These are phyloP conservation scores for Byssothecium circinans DNA, from an alignment of 2,329 filamentous ascomycete genomes.

Conservation along the genomic window DNA sequence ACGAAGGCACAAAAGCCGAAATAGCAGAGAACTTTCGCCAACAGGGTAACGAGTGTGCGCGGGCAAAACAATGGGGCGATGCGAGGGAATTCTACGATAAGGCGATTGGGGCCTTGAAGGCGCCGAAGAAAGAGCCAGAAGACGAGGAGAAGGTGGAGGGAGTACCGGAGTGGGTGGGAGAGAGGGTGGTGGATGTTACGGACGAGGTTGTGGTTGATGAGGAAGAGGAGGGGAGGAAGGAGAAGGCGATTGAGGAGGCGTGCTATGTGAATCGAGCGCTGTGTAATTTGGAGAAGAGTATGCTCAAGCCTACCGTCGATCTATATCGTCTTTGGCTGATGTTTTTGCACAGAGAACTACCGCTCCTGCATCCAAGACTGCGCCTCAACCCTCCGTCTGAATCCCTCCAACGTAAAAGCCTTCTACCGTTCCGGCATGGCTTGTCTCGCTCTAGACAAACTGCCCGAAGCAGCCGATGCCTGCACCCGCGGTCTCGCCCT, in stretches of 20 bases:
- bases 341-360: constrained; percentile 68
- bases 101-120: constrained; percentile 71
- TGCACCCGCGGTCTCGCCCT: constrained; percentile 72
- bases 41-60: constrained; percentile 88
- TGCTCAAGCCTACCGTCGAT: constrained; percentile 18
- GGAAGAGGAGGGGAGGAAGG: constrained; percentile 62
- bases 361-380: constrained; percentile 85
- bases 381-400: constrained; percentile 74
- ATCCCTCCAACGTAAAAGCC: constrained; percentile 82
- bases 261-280: constrained; percentile 86
- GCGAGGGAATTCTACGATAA: constrained; percentile 91
- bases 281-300: constrained; percentile 81
- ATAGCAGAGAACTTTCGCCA: constrained; percentile 84
- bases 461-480: constrained; percentile 78
- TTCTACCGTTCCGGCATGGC: constrained; percentile 83
- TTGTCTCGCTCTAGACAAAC: constrained; percentile 74
- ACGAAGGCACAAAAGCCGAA: constrained; percentile 87
- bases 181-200: neutral
- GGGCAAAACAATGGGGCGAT: constrained; percentile 71
- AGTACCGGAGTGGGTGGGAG: constrained; percentile 33
- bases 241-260: constrained; percentile 69
- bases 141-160: constrained; percentile 44
- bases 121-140: constrained; percentile 54
- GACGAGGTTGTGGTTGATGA: constrained; percentile 57
- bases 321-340: neutral